Percentiles rank a stretch among this genome's conserved stretches.
Evolutionary conservation across 1,284 basidiomycete genomes (phyloP).

Genomic region (Farysia itapuensis): DNA sequence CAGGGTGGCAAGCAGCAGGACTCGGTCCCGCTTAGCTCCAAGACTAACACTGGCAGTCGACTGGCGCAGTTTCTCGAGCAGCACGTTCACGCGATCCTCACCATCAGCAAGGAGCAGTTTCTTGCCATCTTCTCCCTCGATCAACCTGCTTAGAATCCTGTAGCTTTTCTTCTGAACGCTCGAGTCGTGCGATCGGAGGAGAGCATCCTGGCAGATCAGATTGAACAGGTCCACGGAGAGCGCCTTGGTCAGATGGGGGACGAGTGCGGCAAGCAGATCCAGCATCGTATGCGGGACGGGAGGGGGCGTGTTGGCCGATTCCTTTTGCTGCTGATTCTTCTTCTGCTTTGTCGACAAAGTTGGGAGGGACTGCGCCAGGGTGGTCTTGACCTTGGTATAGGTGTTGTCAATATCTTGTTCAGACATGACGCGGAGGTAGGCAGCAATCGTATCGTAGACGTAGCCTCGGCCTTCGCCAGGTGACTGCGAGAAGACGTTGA

Average conservation of each 20-base stretch:
- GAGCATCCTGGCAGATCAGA: conserved; percentile 62
- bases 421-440: conserved; percentile 79
- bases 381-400: conserved; percentile 74
- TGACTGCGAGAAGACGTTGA: conserved; percentile 92
- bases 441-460: conserved; percentile 83
- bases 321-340: conserved; percentile 18
- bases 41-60: conserved; percentile 67
- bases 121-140: conserved; percentile 40
- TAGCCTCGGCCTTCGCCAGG: conserved; percentile 74
- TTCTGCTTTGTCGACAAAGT: conserved; percentile 32
- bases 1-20: conserved; percentile 75
- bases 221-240: conserved; percentile 62
- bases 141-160: conserved; percentile 73
- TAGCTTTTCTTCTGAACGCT: conserved; percentile 95
- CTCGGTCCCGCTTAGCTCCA: conserved; percentile 84
- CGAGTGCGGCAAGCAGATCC: conserved; percentile 82
- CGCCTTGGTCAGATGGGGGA: conserved; percentile 65
- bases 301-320: conserved; percentile 32
- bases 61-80: conserved; percentile 45
- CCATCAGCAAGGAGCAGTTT: conserved; percentile 21
- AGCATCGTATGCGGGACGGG: conserved; percentile 75
- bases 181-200: conserved; percentile 69
- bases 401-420: conserved; percentile 70
- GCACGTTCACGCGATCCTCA: conserved; percentile 15
- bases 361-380: conserved; percentile 74